A percentile compares a stretch with the other conserved stretches of the same genome.
Evolutionary conservation across 108 stramenopile genomes (phyloP).

Genomic region (Cyclotella choctawhatcheeana): DNA sequence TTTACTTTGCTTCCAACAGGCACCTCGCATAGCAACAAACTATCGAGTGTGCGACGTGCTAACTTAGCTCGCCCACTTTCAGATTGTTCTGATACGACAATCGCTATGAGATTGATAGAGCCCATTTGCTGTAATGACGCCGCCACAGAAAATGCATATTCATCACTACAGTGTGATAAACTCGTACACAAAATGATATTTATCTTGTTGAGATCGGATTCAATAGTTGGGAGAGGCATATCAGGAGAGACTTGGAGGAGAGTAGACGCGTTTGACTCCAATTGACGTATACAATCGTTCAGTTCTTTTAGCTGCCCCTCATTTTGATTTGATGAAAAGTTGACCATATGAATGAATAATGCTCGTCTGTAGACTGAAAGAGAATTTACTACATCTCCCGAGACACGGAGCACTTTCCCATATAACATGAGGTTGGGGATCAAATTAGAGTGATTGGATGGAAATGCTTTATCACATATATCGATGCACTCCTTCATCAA

Average conservation of each 20-base stretch:
- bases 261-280: not conserved
- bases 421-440: constrained; percentile 52
- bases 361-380: constrained; percentile 34
- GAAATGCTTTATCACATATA: constrained; percentile 39
- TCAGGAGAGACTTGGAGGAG: constrained; percentile 5
- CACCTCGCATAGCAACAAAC: constrained; percentile 31
- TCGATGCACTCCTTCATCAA: constrained; percentile 43
- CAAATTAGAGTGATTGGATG: constrained; percentile 41
- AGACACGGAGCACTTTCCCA: constrained; percentile 35
- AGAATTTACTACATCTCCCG: constrained; percentile 28
- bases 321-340: constrained; percentile 35
- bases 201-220: constrained; percentile 16
- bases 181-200: constrained; percentile 38
- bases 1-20: constrained; percentile 33
- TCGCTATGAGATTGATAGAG: constrained; percentile 32
- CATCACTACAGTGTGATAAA: constrained; percentile 35
- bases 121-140: constrained; percentile 41
- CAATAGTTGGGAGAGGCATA: constrained; percentile 25
- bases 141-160: constrained; percentile 34
- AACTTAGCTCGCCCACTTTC: constrained; percentile 27
- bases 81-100: constrained; percentile 29
- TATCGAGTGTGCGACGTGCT: constrained; percentile 40
- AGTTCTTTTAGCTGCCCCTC: constrained; percentile 19
- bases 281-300: constrained; percentile 11
- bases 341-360: constrained; percentile 35